phyloP scores from a whole-genome alignment of 1,284 basidiomycete species.

The Ustilago tritici region DNA sequence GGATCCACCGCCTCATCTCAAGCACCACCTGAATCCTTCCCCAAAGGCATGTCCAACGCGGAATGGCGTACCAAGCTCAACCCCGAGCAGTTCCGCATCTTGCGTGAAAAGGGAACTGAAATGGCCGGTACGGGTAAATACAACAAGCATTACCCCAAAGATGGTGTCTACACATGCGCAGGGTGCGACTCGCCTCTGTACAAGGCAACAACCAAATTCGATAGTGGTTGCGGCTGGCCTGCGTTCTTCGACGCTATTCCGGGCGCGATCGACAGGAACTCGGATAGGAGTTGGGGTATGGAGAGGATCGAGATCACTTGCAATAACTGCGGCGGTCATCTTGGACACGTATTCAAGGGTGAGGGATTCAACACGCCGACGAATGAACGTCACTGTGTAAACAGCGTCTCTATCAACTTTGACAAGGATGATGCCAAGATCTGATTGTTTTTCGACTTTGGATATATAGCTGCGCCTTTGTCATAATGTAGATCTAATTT shows the following conservation, averaged over 20 bases:
- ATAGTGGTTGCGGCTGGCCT: conserved; percentile 96
- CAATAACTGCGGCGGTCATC: conserved; percentile 82
- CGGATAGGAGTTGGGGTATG: conserved; percentile 71
- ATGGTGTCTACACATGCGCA: conserved; percentile 77
- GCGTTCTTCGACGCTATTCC: conserved; percentile 95
- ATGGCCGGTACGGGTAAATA: conserved; percentile 81
- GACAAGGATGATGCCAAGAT: conserved; percentile 73
- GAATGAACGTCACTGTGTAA: conserved; percentile 78
- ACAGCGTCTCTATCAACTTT: conserved; percentile 87
- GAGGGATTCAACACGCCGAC: conserved; percentile 77
- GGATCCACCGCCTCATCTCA: conserved; percentile 43
- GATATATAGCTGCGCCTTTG: background rate
- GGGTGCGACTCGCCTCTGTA: conserved; percentile 70
- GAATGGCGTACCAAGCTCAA: conserved; percentile 88
- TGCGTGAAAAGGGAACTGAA: conserved; percentile 90
- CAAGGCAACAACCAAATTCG: conserved; percentile 86
- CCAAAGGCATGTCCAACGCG: conserved; percentile 76
- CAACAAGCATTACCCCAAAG: conserved; percentile 76
- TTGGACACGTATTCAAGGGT: conserved; percentile 92
- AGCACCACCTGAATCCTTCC: conserved; percentile 43
- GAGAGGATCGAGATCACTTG: conserved; percentile 81
- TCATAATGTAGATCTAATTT: background rate
- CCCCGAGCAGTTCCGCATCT: conserved; percentile 87
- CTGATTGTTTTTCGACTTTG: conserved; percentile 3
- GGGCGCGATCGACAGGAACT: conserved; percentile 80